Percentiles rank a stretch among this genome's conserved stretches.
Conservation (phyloP, 495 filamentous ascomycete genomes). For the Penicillium chermesinum region DNA sequence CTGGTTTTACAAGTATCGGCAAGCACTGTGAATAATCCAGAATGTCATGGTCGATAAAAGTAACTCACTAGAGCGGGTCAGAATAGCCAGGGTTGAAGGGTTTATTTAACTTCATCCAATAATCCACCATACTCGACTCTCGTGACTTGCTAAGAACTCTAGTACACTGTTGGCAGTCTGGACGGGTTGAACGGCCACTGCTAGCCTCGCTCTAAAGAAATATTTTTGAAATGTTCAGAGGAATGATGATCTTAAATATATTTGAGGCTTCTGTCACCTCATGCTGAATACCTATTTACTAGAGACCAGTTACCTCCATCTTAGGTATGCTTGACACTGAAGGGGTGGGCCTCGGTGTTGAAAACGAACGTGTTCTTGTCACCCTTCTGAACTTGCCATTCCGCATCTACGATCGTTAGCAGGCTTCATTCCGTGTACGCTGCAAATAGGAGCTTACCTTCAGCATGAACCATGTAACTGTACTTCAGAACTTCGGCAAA, state of each 20-base stretch:
- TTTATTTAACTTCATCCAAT: too few relatives aligned
- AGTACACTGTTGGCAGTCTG: too few relatives aligned
- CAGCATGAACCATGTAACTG: constrained; percentile 61
- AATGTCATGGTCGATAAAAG: too few relatives aligned
- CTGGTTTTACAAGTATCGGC: too few relatives aligned
- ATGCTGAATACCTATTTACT: constrained; percentile 9
- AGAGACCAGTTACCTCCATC: constrained; percentile 1
- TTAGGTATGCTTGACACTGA: constrained; percentile 45
- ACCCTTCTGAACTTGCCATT: constrained; percentile 60
- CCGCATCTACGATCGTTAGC: constrained; percentile 41
- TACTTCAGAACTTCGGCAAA: constrained; percentile 93
- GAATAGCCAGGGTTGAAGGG: too few relatives aligned
- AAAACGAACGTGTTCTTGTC: constrained; percentile 64
- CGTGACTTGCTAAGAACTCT: too few relatives aligned
- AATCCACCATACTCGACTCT: too few relatives aligned
- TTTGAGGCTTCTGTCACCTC: background rate
- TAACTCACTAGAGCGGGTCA: too few relatives aligned
- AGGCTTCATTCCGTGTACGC: constrained; percentile 1
- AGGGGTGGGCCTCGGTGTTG: constrained; percentile 82
- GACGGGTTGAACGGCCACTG: too few relatives aligned
- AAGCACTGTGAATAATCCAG: too few relatives aligned
- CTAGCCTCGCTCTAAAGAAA: too few relatives aligned
- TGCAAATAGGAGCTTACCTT: constrained; percentile 12
- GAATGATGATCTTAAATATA: background rate
- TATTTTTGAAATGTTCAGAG: background rate